Evolutionary conservation across 306 rosid species (phyloP).

Genomic region (Dalbergia oliveri): DNA sequence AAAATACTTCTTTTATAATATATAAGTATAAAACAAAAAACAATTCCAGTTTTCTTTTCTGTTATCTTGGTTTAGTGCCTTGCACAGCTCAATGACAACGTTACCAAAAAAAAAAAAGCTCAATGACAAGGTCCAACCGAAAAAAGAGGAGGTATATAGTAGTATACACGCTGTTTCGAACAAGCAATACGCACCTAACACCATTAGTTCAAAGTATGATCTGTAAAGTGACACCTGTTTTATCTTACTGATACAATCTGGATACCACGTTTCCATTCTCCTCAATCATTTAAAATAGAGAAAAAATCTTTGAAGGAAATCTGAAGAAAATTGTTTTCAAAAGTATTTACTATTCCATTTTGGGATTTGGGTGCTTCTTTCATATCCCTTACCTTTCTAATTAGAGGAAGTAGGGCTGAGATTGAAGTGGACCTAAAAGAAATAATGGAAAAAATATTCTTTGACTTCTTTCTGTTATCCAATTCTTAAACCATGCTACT

Average conservation of each 20-base stretch:
- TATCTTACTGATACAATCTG: not conserved
- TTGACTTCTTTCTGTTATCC: no score
- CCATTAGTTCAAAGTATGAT: not conserved
- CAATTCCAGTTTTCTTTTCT: not conserved
- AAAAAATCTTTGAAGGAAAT: not conserved
- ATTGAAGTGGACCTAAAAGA: not conserved
- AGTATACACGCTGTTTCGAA: not conserved
- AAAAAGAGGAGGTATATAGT: not conserved
- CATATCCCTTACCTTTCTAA: not conserved
- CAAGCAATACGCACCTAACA: conserved; percentile 6
- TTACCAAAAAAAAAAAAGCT: no score
- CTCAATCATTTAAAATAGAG: not conserved
- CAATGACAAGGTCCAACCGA: not conserved
- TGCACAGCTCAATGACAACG: conserved; percentile 9
- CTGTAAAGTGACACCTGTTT: not conserved
- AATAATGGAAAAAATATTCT: no score
- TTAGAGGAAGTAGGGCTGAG: not conserved
- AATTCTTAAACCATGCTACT: no score
- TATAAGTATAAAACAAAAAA: not conserved
- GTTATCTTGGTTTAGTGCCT: not conserved
- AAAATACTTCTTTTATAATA: no score
- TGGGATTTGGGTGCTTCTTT: not conserved
- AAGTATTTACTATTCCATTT: not conserved
- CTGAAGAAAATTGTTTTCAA: conserved; percentile 8
- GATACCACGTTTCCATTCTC: conserved; percentile 11